Conservation (phyloP, 768 basidiomycete genomes). For the Coprinellus micaceus region DNA sequence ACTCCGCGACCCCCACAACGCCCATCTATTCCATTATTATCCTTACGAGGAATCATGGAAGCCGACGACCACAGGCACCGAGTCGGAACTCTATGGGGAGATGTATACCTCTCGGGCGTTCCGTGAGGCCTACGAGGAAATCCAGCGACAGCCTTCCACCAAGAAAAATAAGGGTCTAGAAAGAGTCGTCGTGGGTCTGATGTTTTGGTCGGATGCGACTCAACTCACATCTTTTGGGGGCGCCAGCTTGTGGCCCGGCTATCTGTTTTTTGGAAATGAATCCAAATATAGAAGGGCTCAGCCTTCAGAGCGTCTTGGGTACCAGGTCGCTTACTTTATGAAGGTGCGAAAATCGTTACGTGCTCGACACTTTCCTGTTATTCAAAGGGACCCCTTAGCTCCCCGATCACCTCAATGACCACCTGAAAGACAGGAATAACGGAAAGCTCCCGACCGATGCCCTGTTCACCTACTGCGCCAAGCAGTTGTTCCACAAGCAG, state of each 20-base stretch:
- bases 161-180: conserved; percentile 10
- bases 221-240: conserved; percentile 14
- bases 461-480: too few relatives aligned
- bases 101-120: conserved; percentile 14
- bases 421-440: too few relatives aligned
- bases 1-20: neutral
- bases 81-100: conserved; percentile 12
- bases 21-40: neutral
- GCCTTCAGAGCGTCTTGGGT: conserved; percentile 6
- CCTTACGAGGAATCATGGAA: neutral
- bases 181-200: conserved; percentile 19
- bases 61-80: neutral
- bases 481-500: too few relatives aligned
- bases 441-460: too few relatives aligned
- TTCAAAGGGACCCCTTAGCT: too few relatives aligned
- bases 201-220: conserved; percentile 24
- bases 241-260: conserved; percentile 17
- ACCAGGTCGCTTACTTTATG: conserved; percentile 19
- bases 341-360: too few relatives aligned
- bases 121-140: too few relatives aligned
- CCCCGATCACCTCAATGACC: too few relatives aligned
- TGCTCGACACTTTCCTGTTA: too few relatives aligned
- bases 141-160: neutral
- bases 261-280: too few relatives aligned
- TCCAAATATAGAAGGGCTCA: conserved; percentile 17